Percentiles rank a stretch among this genome's conserved stretches.
These are phyloP conservation scores for Sugiyamaella americana DNA, from an alignment of 805 yeast genomes.

Conservation along the genomic window DNA sequence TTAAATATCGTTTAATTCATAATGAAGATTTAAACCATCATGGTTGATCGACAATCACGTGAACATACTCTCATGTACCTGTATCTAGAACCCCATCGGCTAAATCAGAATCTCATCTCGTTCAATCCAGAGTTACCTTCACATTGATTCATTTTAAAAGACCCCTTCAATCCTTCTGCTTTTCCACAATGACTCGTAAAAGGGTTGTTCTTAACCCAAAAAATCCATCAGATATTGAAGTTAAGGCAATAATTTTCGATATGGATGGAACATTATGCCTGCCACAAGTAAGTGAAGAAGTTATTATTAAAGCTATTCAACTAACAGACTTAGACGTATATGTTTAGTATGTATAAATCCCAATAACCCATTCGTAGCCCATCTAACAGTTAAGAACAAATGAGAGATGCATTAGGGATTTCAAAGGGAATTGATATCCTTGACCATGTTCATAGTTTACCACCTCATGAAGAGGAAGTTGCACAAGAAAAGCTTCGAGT, in stretches of 20 bases:
- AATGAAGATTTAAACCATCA: too few species aligned
- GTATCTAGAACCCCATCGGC: too few species aligned
- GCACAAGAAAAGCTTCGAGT: slow-evolving; percentile 44
- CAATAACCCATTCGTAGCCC: neutral
- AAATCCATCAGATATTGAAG: slow-evolving; percentile 26
- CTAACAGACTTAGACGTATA: slow-evolving; percentile 18
- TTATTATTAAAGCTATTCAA: slow-evolving; percentile 1
- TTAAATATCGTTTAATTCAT: too few species aligned
- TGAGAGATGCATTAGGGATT: slow-evolving; percentile 56
- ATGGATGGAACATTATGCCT: slow-evolving; percentile 75
- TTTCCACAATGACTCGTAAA: neutral
- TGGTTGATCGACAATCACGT: too few species aligned
- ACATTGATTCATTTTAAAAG: too few species aligned
- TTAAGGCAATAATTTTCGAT: slow-evolving; percentile 60
- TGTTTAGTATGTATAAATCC: slow-evolving; percentile 17
- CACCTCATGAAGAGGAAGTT: slow-evolving; percentile 33
- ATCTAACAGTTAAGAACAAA: slow-evolving; percentile 35
- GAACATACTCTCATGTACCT: too few species aligned
- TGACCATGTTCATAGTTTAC: slow-evolving; percentile 42
- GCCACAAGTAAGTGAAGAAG: slow-evolving; percentile 43
- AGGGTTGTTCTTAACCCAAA: slow-evolving; percentile 15
- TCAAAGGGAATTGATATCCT: slow-evolving; percentile 46
- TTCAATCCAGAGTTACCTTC: too few species aligned
- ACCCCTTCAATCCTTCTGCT: too few species aligned
- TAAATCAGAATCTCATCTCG: too few species aligned